Base-by-base conservation (phyloP, 1,284 basidiomycete genomes). In the Pisolithus thermaeus region DNA sequence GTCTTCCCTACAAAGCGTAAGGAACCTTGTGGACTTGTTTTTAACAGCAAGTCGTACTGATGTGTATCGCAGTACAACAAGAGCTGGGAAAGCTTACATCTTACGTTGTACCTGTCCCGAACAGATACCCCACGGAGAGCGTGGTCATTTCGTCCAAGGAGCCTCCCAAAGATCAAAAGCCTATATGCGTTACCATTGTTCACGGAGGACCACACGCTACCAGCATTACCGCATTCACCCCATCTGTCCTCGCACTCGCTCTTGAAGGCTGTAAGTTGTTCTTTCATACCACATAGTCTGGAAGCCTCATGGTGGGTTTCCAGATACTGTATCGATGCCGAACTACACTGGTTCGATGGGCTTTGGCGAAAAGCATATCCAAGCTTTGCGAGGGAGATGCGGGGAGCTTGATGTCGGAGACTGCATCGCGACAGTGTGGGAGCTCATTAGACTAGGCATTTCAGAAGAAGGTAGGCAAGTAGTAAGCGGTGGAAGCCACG, bases 341-440 rank as follows among this genome's bases (percentile, higher is more conserved):
- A 89, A 89, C 62, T 90, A 89, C 59, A 83, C 81, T 0, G 87
- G 87, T 1, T 85, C 84, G 0, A 66, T 77, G 25, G 88, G 87
- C 7, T 69, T 53, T 5, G 73, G 72, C 16, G 70, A 78, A 46
- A 68, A 62, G 35, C 72, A 70, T 49, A 68, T 79, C 49, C 63
- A 69, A 46, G 58, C 63, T 4, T 62, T 81, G 14, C 53, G 83
- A 0, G 84, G 84, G 0, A 68, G 76, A 46, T 83, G 84, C 42
- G 87, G 87, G 12, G 68, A 72, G 0, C 70, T 86, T 7, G 88
- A 90, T 55, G 81, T 90, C 7, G 70, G 76, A 35, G 84, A 88
- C 39, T 84, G 82, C 53, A 74, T 84, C 12, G 75, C 72, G 2
- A 72, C 80, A 1, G 71, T 78, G 0, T 61, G 72, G n/a, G 70